Conservation (phyloP, 257 asterid species). For the Vinca minor region DNA sequence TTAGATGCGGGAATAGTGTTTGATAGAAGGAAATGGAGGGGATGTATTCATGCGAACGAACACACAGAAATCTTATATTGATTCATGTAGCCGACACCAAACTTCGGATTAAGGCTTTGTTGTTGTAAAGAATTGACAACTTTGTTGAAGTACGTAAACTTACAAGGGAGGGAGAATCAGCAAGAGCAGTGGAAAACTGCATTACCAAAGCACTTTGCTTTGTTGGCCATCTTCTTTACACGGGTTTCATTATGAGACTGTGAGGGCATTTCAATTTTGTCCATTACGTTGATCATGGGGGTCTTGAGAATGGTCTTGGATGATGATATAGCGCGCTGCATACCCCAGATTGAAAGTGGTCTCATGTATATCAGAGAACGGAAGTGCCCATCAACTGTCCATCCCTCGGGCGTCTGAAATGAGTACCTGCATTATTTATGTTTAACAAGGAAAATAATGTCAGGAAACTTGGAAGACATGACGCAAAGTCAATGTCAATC, state of each 20-base stretch:
- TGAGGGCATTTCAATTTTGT: constrained; percentile 34
- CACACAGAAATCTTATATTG: neutral
- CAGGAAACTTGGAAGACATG: neutral
- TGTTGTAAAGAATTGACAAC: neutral
- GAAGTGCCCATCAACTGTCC: constrained; percentile 92
- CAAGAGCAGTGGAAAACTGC: constrained; percentile 67
- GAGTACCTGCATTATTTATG: constrained; percentile 48
- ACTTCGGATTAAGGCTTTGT: too few species aligned
- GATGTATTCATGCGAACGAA: too few species aligned
- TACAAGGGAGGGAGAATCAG: too few species aligned
- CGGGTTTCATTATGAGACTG: constrained; percentile 33
- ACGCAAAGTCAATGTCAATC: too few species aligned
- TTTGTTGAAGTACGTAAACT: neutral
- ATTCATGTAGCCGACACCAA: too few species aligned
- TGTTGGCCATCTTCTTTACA: constrained; percentile 43
- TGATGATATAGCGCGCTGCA: constrained; percentile 74
- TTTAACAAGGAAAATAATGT: too few species aligned
- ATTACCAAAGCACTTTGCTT: constrained; percentile 56
- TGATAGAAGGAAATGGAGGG: too few species aligned
- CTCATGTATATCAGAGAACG: constrained; percentile 94
- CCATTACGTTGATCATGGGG: constrained; percentile 46
- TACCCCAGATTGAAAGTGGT: constrained; percentile 94
- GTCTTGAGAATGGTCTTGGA: constrained; percentile 45
- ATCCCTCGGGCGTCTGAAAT: constrained; percentile 90
- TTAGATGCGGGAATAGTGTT: too few species aligned